Conservation (phyloP, 2,329 filamentous ascomycete species). For the Grosmannia clavigera region DNA sequence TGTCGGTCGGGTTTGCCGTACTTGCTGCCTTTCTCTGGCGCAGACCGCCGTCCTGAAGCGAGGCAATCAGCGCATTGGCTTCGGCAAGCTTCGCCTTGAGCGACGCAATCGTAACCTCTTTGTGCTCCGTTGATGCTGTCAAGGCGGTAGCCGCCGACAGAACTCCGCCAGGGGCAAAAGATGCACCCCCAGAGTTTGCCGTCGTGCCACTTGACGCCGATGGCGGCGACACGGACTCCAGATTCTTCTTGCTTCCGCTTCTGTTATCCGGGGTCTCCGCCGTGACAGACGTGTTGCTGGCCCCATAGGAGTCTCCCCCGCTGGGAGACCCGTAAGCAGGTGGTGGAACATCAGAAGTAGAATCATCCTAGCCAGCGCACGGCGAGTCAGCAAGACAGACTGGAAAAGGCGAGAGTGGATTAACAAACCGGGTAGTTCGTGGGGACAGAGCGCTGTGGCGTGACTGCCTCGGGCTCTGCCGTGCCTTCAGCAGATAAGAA, state of each 20-base stretch:
- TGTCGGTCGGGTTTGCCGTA: conserved; percentile 18
- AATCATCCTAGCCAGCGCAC: conserved; percentile 15
- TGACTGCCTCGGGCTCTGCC: conserved; percentile 17
- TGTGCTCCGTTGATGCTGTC: neutral
- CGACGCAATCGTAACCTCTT: conserved; percentile 15
- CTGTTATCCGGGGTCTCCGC: conserved; percentile 3
- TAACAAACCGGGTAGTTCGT: conserved; percentile 10
- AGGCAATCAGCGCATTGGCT: conserved; percentile 60
- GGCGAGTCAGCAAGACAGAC: neutral
- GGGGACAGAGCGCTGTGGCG: conserved; percentile 17
- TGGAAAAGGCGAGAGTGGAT: neutral
- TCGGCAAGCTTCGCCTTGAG: conserved; percentile 31
- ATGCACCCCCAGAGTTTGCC: neutral
- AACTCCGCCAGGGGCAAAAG: neutral
- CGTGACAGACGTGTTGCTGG: conserved; percentile 9
- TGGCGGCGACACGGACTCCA: conserved; percentile 7
- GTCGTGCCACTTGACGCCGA: neutral
- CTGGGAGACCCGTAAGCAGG: conserved; percentile 21
- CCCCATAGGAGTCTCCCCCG: conserved; percentile 13
- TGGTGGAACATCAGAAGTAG: conserved; percentile 20
- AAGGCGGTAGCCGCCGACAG: neutral
- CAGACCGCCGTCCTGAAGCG: conserved; percentile 60
- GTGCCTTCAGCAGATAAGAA: conserved; percentile 52
- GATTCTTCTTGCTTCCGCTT: conserved; percentile 8
- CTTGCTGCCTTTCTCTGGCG: conserved; percentile 57